A percentile compares a stretch with the other conserved stretches of the same genome.
Conservation (phyloP, 1,139 yeast species). For the Saccharomycopsis hybrid region DNA sequence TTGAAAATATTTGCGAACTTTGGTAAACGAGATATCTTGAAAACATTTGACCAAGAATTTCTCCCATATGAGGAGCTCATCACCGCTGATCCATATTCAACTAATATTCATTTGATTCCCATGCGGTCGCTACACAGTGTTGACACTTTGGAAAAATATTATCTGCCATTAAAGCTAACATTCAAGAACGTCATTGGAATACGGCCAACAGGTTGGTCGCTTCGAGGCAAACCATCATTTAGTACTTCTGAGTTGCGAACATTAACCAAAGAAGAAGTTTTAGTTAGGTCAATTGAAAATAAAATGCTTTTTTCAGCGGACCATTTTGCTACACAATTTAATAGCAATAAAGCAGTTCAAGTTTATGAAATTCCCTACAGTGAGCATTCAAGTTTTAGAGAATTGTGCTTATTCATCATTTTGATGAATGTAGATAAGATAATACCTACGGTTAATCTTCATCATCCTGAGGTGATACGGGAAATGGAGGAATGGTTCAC, state of each 20-base stretch:
- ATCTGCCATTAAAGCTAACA: conserved; percentile 39
- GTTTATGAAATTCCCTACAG: conserved; percentile 75
- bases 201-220: conserved; percentile 88
- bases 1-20: conserved; percentile 47
- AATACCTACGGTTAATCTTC: conserved; percentile 75
- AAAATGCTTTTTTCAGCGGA: conserved; percentile 23
- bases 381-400: conserved; percentile 88
- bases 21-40: conserved; percentile 43
- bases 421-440: conserved; percentile 44
- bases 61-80: conserved; percentile 28
- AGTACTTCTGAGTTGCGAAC: conserved; percentile 11
- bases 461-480: conserved; percentile 32
- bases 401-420: conserved; percentile 58
- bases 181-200: conserved; percentile 58
- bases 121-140: conserved; percentile 43
- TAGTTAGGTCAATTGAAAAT: conserved; percentile 15
- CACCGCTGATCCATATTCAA: conserved; percentile 38
- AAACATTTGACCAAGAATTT: conserved; percentile 30
- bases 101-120: conserved; percentile 67
- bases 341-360: conserved; percentile 31
- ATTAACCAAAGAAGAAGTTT: conserved; percentile 22
- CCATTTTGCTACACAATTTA: conserved; percentile 30
- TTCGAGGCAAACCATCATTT: conserved; percentile 24
- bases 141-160: conserved; percentile 39
- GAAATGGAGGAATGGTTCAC: conserved; percentile 39